Evolutionary conservation across 352 stramenopile genomes (phyloP).

Genomic region (Phytopythium vexans): DNA sequence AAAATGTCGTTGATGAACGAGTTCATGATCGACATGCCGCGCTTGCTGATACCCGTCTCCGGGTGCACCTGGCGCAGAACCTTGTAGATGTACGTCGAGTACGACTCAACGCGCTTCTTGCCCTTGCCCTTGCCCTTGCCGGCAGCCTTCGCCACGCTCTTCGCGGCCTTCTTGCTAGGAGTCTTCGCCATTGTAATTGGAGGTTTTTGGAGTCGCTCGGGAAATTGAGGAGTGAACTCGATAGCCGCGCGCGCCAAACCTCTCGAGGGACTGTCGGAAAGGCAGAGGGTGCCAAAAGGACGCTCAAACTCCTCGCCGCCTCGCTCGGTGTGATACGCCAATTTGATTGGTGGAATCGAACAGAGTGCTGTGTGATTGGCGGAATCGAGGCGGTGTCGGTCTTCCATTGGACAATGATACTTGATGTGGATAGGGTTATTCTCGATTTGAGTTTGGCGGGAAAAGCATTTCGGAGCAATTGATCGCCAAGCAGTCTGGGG

Average conservation of each 20-base stretch:
- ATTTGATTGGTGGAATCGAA: slow-evolving; percentile 17
- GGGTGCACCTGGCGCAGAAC: slow-evolving; percentile 95
- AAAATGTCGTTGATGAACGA: slow-evolving; percentile 99
- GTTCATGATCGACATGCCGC: slow-evolving; percentile 99
- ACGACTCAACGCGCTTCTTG: slow-evolving; percentile 88
- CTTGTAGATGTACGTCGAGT: slow-evolving; percentile 93
- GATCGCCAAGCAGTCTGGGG: too few relatives aligned
- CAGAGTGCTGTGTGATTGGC: slow-evolving; percentile 15
- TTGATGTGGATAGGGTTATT: too few relatives aligned
- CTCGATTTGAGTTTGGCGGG: slow-evolving; percentile 2
- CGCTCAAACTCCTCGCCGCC: not conserved
- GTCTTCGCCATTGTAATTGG: slow-evolving; percentile 91
- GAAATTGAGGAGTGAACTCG: slow-evolving; percentile 30
- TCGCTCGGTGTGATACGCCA: not conserved
- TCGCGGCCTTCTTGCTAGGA: slow-evolving; percentile 92
- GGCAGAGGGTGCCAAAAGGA: not conserved
- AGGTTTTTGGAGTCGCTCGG: slow-evolving; percentile 10
- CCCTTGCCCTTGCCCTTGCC: slow-evolving; percentile 81
- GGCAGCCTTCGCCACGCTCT: slow-evolving; percentile 69
- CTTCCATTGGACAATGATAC: too few relatives aligned
- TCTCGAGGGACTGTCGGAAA: too few relatives aligned
- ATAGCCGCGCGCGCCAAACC: slow-evolving; percentile 3
- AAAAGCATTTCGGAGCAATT: not conserved
- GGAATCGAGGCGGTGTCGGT: not conserved
- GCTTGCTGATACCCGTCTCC: slow-evolving; percentile 96